Base-by-base conservation (phyloP, 805 yeast genomes). In the Hanseniaspora mollemarum region DNA sequence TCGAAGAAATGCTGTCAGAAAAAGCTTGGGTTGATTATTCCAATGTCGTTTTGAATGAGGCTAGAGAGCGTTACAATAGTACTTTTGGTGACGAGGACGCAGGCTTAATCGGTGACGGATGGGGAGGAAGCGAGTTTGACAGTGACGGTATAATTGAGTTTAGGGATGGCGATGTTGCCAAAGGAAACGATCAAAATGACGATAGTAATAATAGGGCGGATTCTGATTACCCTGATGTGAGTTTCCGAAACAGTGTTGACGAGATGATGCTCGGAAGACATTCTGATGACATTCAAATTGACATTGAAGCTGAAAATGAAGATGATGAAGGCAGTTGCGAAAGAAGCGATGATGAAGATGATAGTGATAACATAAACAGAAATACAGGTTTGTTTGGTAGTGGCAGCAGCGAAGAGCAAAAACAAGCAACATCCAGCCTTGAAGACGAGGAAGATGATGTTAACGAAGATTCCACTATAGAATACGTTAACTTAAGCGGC, bases 1-100 rank as follows among this genome's bases (percentile, higher is more conserved):
- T 65, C 3, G 49, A 55, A 40, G 57, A 58, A 2, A 56, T 60
- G 43, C 52, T 65, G 22, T 58, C 59, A 24, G 64, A 63, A 33
- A 44, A 58, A 12, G 36, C 72, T 12, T 88, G 97, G 97, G 78
- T 77, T 48, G 73, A 77, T 43, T 92, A 90, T 63, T 94, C 87
- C 8, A 81, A 81, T 53, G 81, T 83, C 53, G 81, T 87, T 0
- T 71, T 92, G 54, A 84, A 83, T 55, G 94, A 86, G 59, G 87
- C 94, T 2, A 75, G 98, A 57, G 94, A 87, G 62, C 88, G 87
- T 67, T 92, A 92, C 66, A 92, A 90, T 65, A 87, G 95, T 10
- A 83, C 90, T 29, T 72, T 92, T 39, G 98, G 98, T 19, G 94
- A 90, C n/a, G 54, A 54, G 19, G 60, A 56, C 3, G 76, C 71